Evolutionary conservation across 2,329 filamentous ascomycete species (phyloP).

Genomic region (Zymoseptoria ardabiliae): DNA sequence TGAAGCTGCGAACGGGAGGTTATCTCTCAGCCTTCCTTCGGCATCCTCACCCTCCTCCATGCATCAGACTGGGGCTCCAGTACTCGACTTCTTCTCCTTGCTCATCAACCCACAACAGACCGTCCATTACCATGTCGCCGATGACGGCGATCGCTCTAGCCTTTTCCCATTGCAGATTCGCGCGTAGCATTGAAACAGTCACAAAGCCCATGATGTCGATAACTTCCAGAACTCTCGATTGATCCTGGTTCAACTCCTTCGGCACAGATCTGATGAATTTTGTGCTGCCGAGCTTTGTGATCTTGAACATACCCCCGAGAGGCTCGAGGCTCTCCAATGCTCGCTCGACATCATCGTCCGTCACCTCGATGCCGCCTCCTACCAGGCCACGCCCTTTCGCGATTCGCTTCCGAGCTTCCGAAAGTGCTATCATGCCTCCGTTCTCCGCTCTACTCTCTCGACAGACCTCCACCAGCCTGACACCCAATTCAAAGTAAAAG

Average conservation of each 20-base stretch:
- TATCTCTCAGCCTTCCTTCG: not conserved
- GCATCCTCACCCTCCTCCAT: constrained; percentile 21
- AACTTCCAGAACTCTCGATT: constrained; percentile 84
- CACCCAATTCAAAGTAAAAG: constrained; percentile 96
- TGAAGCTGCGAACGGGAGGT: not conserved
- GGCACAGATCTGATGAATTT: constrained; percentile 88
- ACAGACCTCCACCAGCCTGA: constrained; percentile 91
- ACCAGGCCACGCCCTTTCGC: constrained; percentile 67
- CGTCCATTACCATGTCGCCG: constrained; percentile 80
- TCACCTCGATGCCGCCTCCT: constrained; percentile 67
- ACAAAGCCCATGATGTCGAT: constrained; percentile 86
- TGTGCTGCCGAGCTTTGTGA: constrained; percentile 74
- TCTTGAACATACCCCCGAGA: constrained; percentile 78
- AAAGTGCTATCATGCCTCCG: constrained; percentile 79
- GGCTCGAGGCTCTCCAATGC: constrained; percentile 83
- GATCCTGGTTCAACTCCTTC: constrained; percentile 90
- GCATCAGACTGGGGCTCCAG: constrained; percentile 76
- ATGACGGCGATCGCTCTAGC: constrained; percentile 82
- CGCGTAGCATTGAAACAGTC: constrained; percentile 77
- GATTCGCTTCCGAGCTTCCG: constrained; percentile 71
- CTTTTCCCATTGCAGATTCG: constrained; percentile 78
- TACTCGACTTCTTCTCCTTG: constrained; percentile 86
- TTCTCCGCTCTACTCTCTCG: constrained; percentile 80
- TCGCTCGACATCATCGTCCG: constrained; percentile 85
- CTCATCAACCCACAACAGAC: constrained; percentile 88